Base-by-base conservation (phyloP, 2,329 filamentous ascomycete species). In the Parastagonospora avenae region DNA sequence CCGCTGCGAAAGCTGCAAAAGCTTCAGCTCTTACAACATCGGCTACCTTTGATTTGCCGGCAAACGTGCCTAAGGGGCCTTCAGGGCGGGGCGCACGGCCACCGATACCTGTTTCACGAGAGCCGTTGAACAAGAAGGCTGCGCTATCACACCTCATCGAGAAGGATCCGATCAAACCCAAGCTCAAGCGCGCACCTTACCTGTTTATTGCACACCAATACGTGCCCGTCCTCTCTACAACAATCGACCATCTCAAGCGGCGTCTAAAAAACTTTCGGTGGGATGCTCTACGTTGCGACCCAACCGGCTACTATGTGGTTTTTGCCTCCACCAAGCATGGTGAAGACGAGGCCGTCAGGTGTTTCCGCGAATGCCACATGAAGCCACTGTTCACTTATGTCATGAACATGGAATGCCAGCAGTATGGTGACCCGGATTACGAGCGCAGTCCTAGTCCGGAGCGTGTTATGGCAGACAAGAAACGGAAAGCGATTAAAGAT, bases 301-400 rank as follows among this genome's bases (percentile, higher is more conserved):
- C 85, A 51, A 88, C 86, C 0, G 94, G 94, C 0, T 99, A 97
- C 73, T 97, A 91, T 70, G 85, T 97, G 45, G 80, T 92, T n/a
- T 99, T 99, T 66, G 85, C 90, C 43, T 88, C 93, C 63, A 90
- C 86, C 1, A 83, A 84, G 47, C 80, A 82, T 8, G 93, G 93
- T 2, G 87, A 92, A 63, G 81, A 87, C 48, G 92, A 97, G 74
- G 88, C 91, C 0, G 87, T 90, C 60, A 83, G 89, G 55, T 97
- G 92, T 70, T 92, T 85, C 72, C 82, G 85, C 46, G 83, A 87
- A 44, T 92, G 90, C 59, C 87, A 97, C 70, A 88, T 89, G 70
- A 88, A 88, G 37, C 84, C 89, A 5, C 85, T 99, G 57, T 99
- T 99, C 77, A 97, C 89, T 1, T 97, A 97, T 63, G 82, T 84